Evolutionary conservation across 805 yeast genomes (phyloP).

Genomic region (Sugiyamaella qingdaonensis): DNA sequence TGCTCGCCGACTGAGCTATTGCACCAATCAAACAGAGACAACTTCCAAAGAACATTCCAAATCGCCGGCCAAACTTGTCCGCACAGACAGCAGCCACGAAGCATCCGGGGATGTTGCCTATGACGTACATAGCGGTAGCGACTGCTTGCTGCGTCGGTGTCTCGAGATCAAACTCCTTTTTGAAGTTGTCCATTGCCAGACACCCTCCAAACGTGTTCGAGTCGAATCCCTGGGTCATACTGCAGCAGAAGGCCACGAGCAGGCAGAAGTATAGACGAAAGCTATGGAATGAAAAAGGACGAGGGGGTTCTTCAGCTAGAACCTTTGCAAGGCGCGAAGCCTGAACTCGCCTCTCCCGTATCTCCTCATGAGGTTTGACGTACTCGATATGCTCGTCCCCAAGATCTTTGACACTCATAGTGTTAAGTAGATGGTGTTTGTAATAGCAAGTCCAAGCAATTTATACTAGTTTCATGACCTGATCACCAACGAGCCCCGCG

Average conservation of each 20-base stretch:
- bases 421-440: not conserved
- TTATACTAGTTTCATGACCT: not conserved
- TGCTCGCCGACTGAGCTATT: constrained; percentile 9
- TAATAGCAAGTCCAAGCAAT: not conserved
- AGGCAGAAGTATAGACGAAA: not conserved
- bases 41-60: constrained; percentile 16
- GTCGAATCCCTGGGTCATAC: constrained; percentile 11
- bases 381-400: not conserved
- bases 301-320: constrained; percentile 3
- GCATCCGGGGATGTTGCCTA: constrained; percentile 7
- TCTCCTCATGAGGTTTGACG: not conserved
- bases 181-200: constrained; percentile 9
- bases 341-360: not conserved
- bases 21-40: constrained; percentile 10
- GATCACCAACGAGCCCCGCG: not conserved
- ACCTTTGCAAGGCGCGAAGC: constrained; percentile 8
- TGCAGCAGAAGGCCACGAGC: constrained; percentile 8
- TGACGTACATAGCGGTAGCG: constrained; percentile 10
- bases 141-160: constrained; percentile 5
- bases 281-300: constrained; percentile 2
- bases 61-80: constrained; percentile 11
- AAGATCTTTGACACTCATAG: not conserved
- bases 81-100: constrained; percentile 3
- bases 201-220: constrained; percentile 12
- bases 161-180: constrained; percentile 1